Evolutionary conservation across 2,329 filamentous ascomycete species (phyloP), one percentile per base, ranked within the genome.

Genomic region (Aspergillus novofumigatus): DNA sequence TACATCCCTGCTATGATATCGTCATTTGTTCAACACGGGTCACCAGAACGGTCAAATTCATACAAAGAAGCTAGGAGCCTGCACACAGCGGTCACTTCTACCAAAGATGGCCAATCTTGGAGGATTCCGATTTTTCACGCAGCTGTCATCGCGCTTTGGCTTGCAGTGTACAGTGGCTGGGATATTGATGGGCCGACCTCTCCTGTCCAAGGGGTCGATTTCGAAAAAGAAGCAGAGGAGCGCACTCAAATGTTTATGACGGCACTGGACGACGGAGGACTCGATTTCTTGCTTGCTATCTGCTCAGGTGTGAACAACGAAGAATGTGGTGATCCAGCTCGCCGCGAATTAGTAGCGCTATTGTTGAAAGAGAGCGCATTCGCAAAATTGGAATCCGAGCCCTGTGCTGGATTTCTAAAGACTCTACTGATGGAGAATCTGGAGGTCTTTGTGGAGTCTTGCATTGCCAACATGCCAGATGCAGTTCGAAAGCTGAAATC

Each of bases 401-500:
- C 83, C 2, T 90, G 92, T 55, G 87, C 89, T 3, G 79, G 82
- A 6, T 86, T 86, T 62, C 91, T 97, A 69, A 88, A 90, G 61
- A 70, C 80, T 6, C 78, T 88, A 23, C 75, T 96, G 28, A 91
- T 93, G 84, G 83, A 88, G 57, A 90, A 92, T 68, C 76, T 97
- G 9, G 93, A 97, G 70, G 83, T 83, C 0, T 96, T 97, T 68
- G 86, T 93, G 7, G 93, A 97, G 69, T 89, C 90, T 4, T 95
- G 96, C 70, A 95, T 99, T 64, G 90, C 91, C 0, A 96, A 99
- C 68, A 89, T 97, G 78, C 94, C 94, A 0, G 92, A 97, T 75
- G 88, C 94, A 3, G 82, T 99, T 48, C 87, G 93, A 54, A 91
- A 87, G 72, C 79, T 97, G 29, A 91, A 93, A 61, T 83, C 86